Percentiles rank a stretch among this genome's conserved stretches.
These are phyloP conservation scores for Xylariaceae sp. DNA, from an alignment of 2,329 filamentous ascomycete species.

Conservation along the genomic window DNA sequence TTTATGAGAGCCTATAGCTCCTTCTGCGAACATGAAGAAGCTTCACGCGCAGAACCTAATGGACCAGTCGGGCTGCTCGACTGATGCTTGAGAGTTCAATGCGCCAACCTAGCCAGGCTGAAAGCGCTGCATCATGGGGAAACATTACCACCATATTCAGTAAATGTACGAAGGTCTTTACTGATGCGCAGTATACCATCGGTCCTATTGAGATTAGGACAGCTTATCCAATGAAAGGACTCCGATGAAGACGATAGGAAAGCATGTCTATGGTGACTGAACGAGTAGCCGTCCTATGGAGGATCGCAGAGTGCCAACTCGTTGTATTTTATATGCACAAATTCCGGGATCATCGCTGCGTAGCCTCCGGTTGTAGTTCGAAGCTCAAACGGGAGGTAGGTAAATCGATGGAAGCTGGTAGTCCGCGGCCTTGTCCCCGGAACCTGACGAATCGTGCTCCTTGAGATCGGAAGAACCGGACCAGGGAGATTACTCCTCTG, in stretches of 20 bases:
- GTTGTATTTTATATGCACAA: constrained; percentile 6
- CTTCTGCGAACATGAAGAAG: background rate
- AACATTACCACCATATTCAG: constrained; percentile 6
- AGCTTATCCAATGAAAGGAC: constrained; percentile 12
- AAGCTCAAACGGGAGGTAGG: background rate
- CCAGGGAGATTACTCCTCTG: background rate
- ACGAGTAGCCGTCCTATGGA: background rate
- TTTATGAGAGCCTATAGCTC: background rate
- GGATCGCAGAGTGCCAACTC: background rate
- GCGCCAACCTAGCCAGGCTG: constrained; percentile 3
- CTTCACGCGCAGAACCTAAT: constrained; percentile 1
- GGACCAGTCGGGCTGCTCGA: background rate
- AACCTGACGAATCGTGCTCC: constrained; percentile 1
- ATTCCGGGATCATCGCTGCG: constrained; percentile 2
- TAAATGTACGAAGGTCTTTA: constrained; percentile 1
- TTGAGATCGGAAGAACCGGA: background rate
- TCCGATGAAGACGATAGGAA: background rate
- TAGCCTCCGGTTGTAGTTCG: constrained; percentile 6
- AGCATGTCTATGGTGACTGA: background rate
- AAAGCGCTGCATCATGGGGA: constrained; percentile 13
- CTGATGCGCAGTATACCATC: constrained; percentile 1
- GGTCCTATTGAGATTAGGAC: constrained; percentile 1
- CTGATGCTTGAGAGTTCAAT: constrained; percentile 1
- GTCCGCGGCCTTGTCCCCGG: background rate
- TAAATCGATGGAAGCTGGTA: background rate